These are phyloP conservation scores for Hypomontagnella submonticulosa DNA, from an alignment of 495 filamentous ascomycete species.

Conservation along the genomic window DNA sequence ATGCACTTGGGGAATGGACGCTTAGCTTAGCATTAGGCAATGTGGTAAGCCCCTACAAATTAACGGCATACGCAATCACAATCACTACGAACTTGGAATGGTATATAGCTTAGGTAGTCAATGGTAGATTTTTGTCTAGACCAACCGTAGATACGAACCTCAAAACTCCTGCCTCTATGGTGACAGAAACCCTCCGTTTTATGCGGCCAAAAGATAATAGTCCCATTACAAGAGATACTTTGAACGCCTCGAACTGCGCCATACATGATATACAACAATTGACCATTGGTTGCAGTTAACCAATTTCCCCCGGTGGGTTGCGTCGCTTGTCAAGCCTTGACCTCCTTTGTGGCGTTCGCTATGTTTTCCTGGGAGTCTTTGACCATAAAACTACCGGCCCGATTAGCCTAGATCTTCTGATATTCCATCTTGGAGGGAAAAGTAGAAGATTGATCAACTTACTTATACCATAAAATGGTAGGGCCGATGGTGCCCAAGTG, in stretches of 20 bases:
- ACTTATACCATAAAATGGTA: slow-evolving; percentile 95
- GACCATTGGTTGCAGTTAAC: slow-evolving; percentile 3
- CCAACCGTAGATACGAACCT: slow-evolving; percentile 25
- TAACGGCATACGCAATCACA: too few species aligned
- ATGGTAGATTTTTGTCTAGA: slow-evolving; percentile 31
- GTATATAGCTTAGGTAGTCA: slow-evolving; percentile 31
- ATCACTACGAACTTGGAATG: too few species aligned
- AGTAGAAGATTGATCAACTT: slow-evolving; percentile 55
- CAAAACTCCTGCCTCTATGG: slow-evolving; percentile 33
- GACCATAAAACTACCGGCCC: slow-evolving; percentile 72
- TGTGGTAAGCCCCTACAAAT: too few species aligned
- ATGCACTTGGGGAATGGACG: not conserved
- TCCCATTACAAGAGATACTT: slow-evolving; percentile 34
- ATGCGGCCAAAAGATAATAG: slow-evolving; percentile 26
- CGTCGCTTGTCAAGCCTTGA: slow-evolving; percentile 37
- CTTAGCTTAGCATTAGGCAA: too few species aligned
- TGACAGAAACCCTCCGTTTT: slow-evolving; percentile 18
- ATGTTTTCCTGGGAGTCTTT: slow-evolving; percentile 82
- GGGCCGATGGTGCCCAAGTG: slow-evolving; percentile 92
- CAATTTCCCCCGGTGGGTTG: not conserved
- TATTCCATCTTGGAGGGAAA: too few species aligned
- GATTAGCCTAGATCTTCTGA: slow-evolving; percentile 13
- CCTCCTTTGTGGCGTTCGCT: slow-evolving; percentile 55
- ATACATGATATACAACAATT: slow-evolving; percentile 21
- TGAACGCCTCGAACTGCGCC: slow-evolving; percentile 24